Evolutionary conservation across 345 rosid genomes (phyloP), one percentile per base, ranked within the genome.

Genomic region (Mangifera indica): DNA sequence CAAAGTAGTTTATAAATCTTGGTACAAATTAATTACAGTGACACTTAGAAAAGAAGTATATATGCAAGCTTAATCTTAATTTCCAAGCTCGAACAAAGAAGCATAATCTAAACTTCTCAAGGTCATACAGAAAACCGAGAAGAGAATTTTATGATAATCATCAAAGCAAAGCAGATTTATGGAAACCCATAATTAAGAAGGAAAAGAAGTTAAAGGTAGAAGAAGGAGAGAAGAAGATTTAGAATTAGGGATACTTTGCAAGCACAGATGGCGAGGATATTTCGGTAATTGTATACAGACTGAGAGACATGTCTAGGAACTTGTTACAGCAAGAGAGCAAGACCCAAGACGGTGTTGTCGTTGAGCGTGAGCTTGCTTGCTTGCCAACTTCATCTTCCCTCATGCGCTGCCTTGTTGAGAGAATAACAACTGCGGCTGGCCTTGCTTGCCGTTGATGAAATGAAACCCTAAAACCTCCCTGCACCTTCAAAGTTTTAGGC

Each of bases 251-350:
- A 13, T 17, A 59, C 24, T 48, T 46, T 15, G 0, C 21, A 40
- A 66, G 60, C 53, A 68, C 62, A 7, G 29, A n/a, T 17, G 73
- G 44, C 13, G 63, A 45, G 83, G 83, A 66, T 69, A 76, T 78
- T 69, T 68, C 7, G 73, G 82, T 63, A 70, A 72, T 24, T 69
- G 60, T 32, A 63, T 52, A 37, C 73, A 48, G 32, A 21, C 56
- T 57, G 58, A 80, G 66, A 73, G 82, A 86, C 83, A 81, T 69
- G 78, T 82, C 90, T 85, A 57, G 96, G 90, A 90, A 90, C 91
- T 88, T 90, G 96, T 83, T 81, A 84, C 87, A 67, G 72, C 45
- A 70, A 61, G 71, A 76, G 75, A 76, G 82, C 89, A 81, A 82
- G 67, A 74, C 89, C 91, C 93, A 77, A 86, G 85, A 84, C 78